Conservation (phyloP, 2,329 filamentous ascomycete genomes). For the Mycosphaerelloides madeirae region DNA sequence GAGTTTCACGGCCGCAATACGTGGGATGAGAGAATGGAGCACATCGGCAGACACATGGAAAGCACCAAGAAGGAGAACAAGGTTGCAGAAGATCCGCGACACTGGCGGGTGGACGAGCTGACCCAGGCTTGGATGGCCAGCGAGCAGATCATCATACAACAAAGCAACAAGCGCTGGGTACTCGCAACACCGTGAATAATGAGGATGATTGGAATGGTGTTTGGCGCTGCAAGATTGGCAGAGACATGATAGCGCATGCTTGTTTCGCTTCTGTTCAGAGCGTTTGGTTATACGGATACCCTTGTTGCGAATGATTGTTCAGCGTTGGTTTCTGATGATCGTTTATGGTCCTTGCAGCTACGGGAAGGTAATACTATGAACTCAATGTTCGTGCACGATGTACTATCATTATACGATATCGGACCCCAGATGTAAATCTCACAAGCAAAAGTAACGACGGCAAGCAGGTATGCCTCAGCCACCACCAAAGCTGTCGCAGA, state of each 20-base stretch:
- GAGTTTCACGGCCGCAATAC: constrained; percentile 58
- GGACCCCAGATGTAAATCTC: no score
- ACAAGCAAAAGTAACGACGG: no score
- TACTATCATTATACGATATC: no score
- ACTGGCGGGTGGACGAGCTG: constrained; percentile 31
- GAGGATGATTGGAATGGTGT: background rate
- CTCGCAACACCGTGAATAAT: background rate
- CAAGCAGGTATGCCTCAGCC: no score
- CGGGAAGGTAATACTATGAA: no score
- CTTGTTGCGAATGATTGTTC: background rate
- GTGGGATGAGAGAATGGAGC: constrained; percentile 84
- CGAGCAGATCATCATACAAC: constrained; percentile 34
- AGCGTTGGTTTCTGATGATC: background rate
- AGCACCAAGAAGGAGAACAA: constrained; percentile 39
- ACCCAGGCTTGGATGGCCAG: constrained; percentile 38
- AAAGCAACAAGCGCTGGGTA: background rate
- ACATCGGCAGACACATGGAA: constrained; percentile 77
- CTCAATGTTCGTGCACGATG: no score
- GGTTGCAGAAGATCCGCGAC: constrained; percentile 31
- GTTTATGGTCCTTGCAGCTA: background rate
- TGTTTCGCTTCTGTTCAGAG: background rate
- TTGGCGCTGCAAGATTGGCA: background rate
- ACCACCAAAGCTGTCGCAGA: no score
- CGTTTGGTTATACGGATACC: background rate
- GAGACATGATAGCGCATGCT: background rate